Evolutionary conservation across 1,139 yeast genomes (phyloP).

Genomic region (Geotrichum fermentans): DNA sequence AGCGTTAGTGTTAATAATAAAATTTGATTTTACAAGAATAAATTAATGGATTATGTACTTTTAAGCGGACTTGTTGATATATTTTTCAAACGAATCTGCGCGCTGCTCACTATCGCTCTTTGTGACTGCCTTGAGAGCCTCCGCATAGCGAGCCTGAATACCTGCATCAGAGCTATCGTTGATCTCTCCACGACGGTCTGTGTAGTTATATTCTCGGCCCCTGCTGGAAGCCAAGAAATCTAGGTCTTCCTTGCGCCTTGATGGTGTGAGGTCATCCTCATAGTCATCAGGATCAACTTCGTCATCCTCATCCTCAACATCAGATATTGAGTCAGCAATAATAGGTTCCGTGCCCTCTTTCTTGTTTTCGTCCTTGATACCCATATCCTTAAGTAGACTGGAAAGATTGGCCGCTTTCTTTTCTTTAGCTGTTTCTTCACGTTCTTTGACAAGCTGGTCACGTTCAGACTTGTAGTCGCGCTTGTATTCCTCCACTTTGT

Average conservation of each 20-base stretch:
- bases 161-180: slow-evolving; percentile 47
- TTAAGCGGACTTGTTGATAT: slow-evolving; percentile 16
- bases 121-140: slow-evolving; percentile 41
- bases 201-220: slow-evolving; percentile 68
- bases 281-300: slow-evolving; percentile 47
- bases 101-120: slow-evolving; percentile 21
- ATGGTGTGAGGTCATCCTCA: slow-evolving; percentile 30
- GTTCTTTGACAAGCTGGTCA: slow-evolving; percentile 70
- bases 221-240: slow-evolving; percentile 18
- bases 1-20: too few species aligned
- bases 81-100: slow-evolving; percentile 18
- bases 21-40: too few species aligned
- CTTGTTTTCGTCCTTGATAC: slow-evolving; percentile 44
- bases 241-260: slow-evolving; percentile 29
- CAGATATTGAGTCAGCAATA: slow-evolving; percentile 63
- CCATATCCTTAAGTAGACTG: slow-evolving; percentile 77
- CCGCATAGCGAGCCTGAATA: slow-evolving; percentile 65
- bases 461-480: slow-evolving; percentile 80
- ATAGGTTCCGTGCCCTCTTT: slow-evolving; percentile 15
- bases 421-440: slow-evolving; percentile 68
- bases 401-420: slow-evolving; percentile 68
- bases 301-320: slow-evolving; percentile 44
- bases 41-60: slow-evolving; percentile 1
- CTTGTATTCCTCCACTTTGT: slow-evolving; percentile 83
- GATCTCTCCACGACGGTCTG: slow-evolving; percentile 58